Evolutionary conservation across 129 eudicot genomes (phyloP).

Genomic region (Ambrosia trifida): DNA sequence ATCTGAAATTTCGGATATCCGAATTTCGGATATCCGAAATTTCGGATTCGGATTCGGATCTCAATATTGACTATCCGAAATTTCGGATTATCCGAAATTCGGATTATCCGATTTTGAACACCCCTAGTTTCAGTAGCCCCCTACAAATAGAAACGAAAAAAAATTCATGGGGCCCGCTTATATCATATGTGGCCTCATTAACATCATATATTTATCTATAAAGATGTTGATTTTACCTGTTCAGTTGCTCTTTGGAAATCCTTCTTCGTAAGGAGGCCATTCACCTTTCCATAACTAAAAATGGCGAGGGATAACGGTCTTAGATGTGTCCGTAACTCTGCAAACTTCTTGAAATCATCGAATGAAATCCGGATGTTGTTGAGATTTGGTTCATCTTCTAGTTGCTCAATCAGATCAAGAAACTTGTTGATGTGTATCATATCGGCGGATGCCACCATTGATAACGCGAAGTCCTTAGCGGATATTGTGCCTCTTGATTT

Average conservation of each 20-base stretch:
- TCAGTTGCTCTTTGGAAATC: conserved; percentile 78
- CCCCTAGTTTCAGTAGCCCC: not conserved
- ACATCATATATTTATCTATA: not conserved
- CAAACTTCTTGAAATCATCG: conserved; percentile 73
- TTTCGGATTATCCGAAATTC: too few relatives aligned
- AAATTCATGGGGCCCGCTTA: not conserved
- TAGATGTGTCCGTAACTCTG: conserved; percentile 57
- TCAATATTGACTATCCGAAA: too few relatives aligned
- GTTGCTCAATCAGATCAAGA: conserved; percentile 58
- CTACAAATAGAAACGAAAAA: not conserved
- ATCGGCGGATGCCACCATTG: conserved; percentile 95
- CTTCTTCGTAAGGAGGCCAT: conserved; percentile 70
- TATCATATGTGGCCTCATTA: not conserved
- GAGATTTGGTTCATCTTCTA: conserved; percentile 50
- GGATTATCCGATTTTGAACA: too few relatives aligned
- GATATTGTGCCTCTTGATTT: conserved; percentile 77
- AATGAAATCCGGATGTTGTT: conserved; percentile 54
- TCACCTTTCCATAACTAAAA: conserved; percentile 74
- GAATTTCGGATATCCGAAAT: too few relatives aligned
- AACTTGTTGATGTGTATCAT: conserved; percentile 76
- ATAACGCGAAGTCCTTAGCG: conserved; percentile 81
- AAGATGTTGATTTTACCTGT: conserved; percentile 35
- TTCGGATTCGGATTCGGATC: too few relatives aligned
- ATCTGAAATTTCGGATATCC: too few relatives aligned
- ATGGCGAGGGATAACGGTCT: conserved; percentile 76